A percentile compares a stretch with the other conserved stretches of the same genome.
These are phyloP conservation scores for Cotoneaster glaucophyllus DNA, from an alignment of 306 rosid species.

Conservation along the genomic window DNA sequence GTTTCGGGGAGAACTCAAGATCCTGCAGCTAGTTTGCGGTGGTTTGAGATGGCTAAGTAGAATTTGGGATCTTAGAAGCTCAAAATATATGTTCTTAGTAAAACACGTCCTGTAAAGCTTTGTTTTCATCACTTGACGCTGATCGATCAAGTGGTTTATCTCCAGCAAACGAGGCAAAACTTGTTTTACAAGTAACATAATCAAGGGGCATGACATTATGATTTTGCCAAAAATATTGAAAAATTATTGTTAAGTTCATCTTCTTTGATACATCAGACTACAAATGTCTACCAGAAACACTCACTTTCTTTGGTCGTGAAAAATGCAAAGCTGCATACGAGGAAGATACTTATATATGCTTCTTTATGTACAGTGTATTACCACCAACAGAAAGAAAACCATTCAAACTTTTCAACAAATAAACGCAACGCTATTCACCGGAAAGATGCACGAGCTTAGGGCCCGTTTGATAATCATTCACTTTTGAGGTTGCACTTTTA, in stretches of 20 bases:
- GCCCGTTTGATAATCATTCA: not conserved
- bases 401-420: not conserved
- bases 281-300: too few species aligned
- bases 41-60: not conserved
- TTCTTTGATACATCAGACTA: too few species aligned
- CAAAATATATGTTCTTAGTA: not conserved
- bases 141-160: too few species aligned
- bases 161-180: too few species aligned
- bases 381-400: not conserved
- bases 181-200: too few species aligned
- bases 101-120: too few species aligned
- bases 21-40: not conserved
- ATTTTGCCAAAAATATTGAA: too few species aligned
- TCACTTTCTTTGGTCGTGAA: too few species aligned
- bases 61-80: not conserved
- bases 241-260: too few species aligned
- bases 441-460: not conserved
- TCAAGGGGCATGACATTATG: too few species aligned
- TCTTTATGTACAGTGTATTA: not conserved
- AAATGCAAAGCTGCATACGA: not conserved
- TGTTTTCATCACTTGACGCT: too few species aligned
- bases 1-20: not conserved
- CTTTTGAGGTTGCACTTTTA: not conserved
- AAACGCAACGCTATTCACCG: not conserved
- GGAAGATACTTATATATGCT: not conserved